Conservation (phyloP, 805 yeast species). For the Yarrowia porcina region DNA sequence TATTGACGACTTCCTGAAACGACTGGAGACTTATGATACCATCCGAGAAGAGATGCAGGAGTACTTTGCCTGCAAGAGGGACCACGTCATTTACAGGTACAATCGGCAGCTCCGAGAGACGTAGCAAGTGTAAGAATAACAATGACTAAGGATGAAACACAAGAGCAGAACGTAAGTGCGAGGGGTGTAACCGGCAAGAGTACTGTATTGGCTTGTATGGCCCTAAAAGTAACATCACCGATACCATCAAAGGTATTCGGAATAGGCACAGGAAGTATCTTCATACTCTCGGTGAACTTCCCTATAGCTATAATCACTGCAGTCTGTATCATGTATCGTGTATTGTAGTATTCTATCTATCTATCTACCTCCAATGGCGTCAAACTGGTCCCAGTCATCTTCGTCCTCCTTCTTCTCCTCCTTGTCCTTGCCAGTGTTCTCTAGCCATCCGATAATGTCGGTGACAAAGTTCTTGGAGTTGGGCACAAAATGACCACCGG, state of each 20-base stretch:
- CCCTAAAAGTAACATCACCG: no score
- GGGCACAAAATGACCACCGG: constrained; percentile 97
- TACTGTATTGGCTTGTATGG: no score
- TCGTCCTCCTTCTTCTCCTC: constrained; percentile 24
- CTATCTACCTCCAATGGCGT: constrained; percentile 35
- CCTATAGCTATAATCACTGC: no score
- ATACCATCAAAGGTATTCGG: no score
- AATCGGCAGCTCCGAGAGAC: not conserved
- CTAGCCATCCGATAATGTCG: constrained; percentile 37
- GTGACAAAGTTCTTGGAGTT: constrained; percentile 59
- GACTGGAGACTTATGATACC: constrained; percentile 6
- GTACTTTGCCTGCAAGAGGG: not conserved
- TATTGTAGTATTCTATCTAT: not conserved
- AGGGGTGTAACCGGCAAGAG: no score
- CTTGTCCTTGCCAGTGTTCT: constrained; percentile 1
- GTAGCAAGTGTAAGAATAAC: not conserved
- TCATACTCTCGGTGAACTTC: no score
- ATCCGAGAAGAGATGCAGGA: constrained; percentile 14
- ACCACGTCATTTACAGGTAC: not conserved
- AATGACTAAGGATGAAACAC: not conserved
- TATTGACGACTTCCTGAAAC: not conserved
- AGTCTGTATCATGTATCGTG: no score
- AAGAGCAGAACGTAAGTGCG: not conserved
- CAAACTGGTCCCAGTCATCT: constrained; percentile 42
- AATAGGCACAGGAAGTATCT: no score